Base-by-base conservation (phyloP, 345 rosid species). In the Moricandia arvensis region DNA sequence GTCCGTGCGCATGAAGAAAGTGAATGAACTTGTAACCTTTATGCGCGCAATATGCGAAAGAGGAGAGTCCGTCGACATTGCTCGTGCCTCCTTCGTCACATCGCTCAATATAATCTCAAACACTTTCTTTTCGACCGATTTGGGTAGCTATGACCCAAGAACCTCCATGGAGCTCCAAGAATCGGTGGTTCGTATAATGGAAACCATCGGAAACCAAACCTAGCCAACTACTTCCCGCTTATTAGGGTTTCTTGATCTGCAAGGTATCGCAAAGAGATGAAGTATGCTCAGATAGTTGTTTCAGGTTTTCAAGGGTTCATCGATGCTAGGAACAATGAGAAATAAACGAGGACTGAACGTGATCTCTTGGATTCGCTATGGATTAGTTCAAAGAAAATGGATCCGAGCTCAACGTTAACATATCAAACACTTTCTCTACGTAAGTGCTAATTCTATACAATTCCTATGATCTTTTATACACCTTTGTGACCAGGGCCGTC, bases 201-300 rank as follows among this genome's bases (percentile, higher is more conserved):
- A 59, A 7, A 74, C 60, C 41, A 74, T 67, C 1, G 88, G 9
- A 82, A 74, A 80, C 79, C 83, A 2, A 87, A 86, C 63, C 6
- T 85, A 26, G 76, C 81, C 0, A 87, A 87, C 62, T 87, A 63
- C 55, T 86, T 84, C 51, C 89, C 85, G 5, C 1, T 71, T 16
- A 72, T 88, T 88, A 0, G 66, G 80, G 61, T 68, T n/a, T 71
- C 17, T 84, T 66, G 90, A 87, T 17, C 71, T 80, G 4, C 85
- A 84, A 69, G 83, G 85, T 21, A 65, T 74, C 54, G 63, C 54
- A 70, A 73, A n/a, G 59, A 79, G 13, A 80, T 64, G 62, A 34
- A 54, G 4, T 24, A 26, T 65, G 37, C 72, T 53, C 57, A 7
- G 59, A 53, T 8, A 76, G 26, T 5, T 82, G 29, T 68, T 79